These are phyloP conservation scores for Rugonectria rugulosa DNA, from an alignment of 2,329 filamentous ascomycete genomes.

Conservation along the genomic window DNA sequence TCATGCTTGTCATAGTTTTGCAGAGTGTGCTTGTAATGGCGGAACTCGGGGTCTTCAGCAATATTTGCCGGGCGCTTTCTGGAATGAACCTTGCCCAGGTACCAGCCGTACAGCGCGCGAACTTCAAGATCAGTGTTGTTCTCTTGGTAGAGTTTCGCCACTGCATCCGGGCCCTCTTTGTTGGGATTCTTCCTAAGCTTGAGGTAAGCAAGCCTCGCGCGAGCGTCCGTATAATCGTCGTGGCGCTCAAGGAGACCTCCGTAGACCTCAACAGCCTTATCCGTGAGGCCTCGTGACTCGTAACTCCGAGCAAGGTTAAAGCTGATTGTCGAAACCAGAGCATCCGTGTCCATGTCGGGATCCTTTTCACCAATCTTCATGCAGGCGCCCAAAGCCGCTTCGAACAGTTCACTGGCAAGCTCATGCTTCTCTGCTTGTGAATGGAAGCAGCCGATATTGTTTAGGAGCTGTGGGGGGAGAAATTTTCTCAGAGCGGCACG, in stretches of 20 bases:
- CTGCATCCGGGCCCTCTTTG: constrained; percentile 85
- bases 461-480: constrained; percentile 88
- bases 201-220: constrained; percentile 88
- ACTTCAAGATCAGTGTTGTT: constrained; percentile 90
- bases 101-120: constrained; percentile 93
- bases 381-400: constrained; percentile 89
- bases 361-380: constrained; percentile 81
- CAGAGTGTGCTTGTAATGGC: constrained; percentile 95
- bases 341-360: constrained; percentile 82
- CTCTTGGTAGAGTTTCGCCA: constrained; percentile 84
- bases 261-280: constrained; percentile 89
- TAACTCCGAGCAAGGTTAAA: constrained; percentile 96
- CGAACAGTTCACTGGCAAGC: constrained; percentile 84
- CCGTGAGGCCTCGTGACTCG: constrained; percentile 80
- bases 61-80: constrained; percentile 84
- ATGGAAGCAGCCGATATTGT: constrained; percentile 97
- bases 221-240: constrained; percentile 90
- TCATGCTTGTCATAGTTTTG: constrained; percentile 97
- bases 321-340: constrained; percentile 92
- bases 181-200: constrained; percentile 80
- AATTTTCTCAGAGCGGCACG: constrained; percentile 74
- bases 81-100: constrained; percentile 79
- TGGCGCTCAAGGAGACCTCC: constrained; percentile 86
- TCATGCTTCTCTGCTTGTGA: constrained; percentile 86
- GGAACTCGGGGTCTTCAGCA: constrained; percentile 87